Conservation (phyloP, 2,329 filamentous ascomycete species). For the Penicillium sp. region DNA sequence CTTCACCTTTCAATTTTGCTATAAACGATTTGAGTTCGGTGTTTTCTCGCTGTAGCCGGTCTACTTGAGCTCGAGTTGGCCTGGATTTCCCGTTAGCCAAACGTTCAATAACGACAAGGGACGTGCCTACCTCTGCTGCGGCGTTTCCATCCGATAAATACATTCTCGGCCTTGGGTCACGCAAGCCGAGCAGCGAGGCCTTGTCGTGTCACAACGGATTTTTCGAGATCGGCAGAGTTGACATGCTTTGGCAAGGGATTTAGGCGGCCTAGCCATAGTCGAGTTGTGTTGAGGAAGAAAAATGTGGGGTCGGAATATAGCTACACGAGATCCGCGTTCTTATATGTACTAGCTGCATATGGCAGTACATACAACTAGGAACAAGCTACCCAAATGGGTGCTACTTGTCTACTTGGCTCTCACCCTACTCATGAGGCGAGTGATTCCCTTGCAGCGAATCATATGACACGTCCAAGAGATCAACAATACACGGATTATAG, state of each 20-base stretch:
- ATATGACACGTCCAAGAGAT: too few species aligned
- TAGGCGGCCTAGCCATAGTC: neutral
- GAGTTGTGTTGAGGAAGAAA: neutral
- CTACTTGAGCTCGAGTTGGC: neutral
- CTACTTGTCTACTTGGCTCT: too few species aligned
- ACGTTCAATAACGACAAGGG: neutral
- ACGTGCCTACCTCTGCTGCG: neutral
- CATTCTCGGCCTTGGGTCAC: neutral
- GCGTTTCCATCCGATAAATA: neutral
- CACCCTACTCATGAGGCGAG: too few species aligned
- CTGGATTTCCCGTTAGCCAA: neutral
- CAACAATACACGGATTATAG: too few species aligned
- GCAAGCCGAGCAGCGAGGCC: neutral
- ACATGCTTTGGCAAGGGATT: neutral
- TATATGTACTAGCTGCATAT: neutral
- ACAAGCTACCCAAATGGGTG: too few species aligned
- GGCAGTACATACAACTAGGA: neutral
- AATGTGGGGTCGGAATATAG: neutral
- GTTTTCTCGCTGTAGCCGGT: neutral
- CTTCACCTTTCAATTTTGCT: neutral
- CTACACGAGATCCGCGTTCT: neutral
- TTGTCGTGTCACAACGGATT: neutral
- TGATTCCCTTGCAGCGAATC: too few species aligned
- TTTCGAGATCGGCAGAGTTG: neutral
- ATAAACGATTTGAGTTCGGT: neutral